These are phyloP conservation scores for Chlorella sp. DNA, from an alignment of 139 green algal species.

Conservation along the genomic window DNA sequence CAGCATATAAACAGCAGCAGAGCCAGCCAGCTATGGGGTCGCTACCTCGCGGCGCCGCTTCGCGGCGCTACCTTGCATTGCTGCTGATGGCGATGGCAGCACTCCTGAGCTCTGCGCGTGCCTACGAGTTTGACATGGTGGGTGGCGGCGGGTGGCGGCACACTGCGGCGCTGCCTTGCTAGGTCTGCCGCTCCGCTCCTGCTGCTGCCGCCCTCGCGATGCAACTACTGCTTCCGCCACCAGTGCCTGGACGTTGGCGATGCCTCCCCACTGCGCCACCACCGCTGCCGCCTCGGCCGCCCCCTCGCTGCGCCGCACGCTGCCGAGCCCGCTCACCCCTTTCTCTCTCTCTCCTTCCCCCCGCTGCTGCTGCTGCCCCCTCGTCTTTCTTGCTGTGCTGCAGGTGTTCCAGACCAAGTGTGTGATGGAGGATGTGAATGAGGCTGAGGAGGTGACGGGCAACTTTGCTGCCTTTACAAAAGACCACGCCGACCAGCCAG, in stretches of 20 bases:
- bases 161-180: not conserved
- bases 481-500: not conserved
- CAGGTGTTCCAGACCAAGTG: slow-evolving; percentile 55
- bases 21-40: too few relatives aligned
- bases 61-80: not conserved
- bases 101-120: not conserved
- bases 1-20: too few relatives aligned
- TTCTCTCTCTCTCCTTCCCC: not conserved
- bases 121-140: slow-evolving; percentile 33
- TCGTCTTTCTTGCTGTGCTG: not conserved
- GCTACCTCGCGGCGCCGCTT: too few relatives aligned
- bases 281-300: not conserved
- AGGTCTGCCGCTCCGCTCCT: not conserved
- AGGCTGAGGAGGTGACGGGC: slow-evolving; percentile 18
- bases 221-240: not conserved
- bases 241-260: not conserved
- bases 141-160: not conserved
- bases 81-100: not conserved
- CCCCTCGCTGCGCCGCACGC: slow-evolving; percentile 4
- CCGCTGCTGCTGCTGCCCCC: not conserved
- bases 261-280: not conserved
- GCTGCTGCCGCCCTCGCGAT: not conserved
- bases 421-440: slow-evolving; percentile 51
- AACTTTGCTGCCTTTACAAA: slow-evolving; percentile 30
- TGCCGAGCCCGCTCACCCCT: not conserved